These are phyloP conservation scores for Ceratocystiopsis minuta DNA, from an alignment of 2,329 filamentous ascomycete genomes.

Conservation along the genomic window DNA sequence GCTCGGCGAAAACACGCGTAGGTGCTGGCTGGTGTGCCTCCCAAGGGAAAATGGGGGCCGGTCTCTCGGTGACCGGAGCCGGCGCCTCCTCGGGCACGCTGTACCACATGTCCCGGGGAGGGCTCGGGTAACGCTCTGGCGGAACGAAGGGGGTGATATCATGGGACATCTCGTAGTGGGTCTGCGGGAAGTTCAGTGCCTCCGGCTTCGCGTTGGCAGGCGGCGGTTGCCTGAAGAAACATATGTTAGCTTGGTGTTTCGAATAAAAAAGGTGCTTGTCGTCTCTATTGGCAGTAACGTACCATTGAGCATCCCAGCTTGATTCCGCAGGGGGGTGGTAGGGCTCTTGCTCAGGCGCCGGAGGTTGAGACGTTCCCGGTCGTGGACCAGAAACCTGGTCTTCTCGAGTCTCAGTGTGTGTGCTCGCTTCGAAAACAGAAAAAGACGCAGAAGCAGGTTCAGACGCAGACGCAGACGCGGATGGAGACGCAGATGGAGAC, in stretches of 20 bases:
- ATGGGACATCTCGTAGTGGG: slow-evolving; percentile 68
- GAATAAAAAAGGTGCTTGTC: too few species aligned
- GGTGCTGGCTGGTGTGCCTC: slow-evolving; percentile 48
- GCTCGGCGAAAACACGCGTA: slow-evolving; percentile 45
- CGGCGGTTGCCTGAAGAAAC: slow-evolving; percentile 36
- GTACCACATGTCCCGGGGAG: slow-evolving; percentile 79
- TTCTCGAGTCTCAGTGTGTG: slow-evolving; percentile 28
- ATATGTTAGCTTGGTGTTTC: slow-evolving; percentile 8
- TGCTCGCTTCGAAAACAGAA: slow-evolving; percentile 21
- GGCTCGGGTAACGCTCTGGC: slow-evolving; percentile 60
- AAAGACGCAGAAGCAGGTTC: slow-evolving; percentile 10
- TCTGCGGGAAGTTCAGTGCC: slow-evolving; percentile 62
- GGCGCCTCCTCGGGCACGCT: slow-evolving; percentile 51
- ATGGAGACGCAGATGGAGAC: too few species aligned
- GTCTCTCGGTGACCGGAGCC: slow-evolving; percentile 32
- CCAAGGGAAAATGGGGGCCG: slow-evolving; percentile 77
- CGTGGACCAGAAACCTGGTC: slow-evolving; percentile 18
- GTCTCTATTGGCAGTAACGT: slow-evolving; percentile 8
- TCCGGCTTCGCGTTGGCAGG: slow-evolving; percentile 58
- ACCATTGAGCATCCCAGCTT: slow-evolving; percentile 38
- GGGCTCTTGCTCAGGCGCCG: slow-evolving; percentile 17
- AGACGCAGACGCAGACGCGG: too few species aligned
- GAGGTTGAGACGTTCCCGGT: slow-evolving; percentile 19
- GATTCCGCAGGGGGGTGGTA: slow-evolving; percentile 15
- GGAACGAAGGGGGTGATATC: slow-evolving; percentile 60